Evolutionary conservation across 108 stramenopile species (phyloP).

Genomic region (Aurantiochytrium sp.): DNA sequence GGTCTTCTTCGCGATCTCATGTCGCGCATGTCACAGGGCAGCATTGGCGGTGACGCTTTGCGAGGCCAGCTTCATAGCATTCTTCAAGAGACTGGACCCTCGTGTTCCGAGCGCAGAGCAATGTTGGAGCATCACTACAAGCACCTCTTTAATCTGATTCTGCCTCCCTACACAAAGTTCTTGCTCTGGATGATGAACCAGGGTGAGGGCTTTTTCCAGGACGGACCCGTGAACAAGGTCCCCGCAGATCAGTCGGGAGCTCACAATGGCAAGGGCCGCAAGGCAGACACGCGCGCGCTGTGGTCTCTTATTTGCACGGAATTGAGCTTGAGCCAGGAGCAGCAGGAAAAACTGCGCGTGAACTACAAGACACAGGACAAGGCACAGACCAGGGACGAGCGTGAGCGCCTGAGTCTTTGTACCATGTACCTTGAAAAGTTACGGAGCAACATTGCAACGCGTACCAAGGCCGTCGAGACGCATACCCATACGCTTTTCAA

Average conservation of each 20-base stretch:
- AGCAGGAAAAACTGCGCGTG: constrained; percentile 71
- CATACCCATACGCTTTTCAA: constrained; percentile 29
- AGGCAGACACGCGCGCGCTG: constrained; percentile 61
- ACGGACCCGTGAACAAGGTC: constrained; percentile 40
- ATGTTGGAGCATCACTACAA: constrained; percentile 58
- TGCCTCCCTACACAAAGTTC: constrained; percentile 64
- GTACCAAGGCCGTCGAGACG: constrained; percentile 40
- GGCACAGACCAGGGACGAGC: constrained; percentile 51
- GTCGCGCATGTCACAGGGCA: neutral
- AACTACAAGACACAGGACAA: constrained; percentile 54
- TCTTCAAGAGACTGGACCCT: neutral
- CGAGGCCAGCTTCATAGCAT: neutral
- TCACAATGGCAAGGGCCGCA: constrained; percentile 51
- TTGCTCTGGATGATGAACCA: constrained; percentile 76
- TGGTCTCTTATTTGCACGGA: constrained; percentile 87
- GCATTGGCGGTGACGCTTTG: neutral
- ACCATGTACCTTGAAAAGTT: constrained; percentile 51
- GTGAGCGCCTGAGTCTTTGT: constrained; percentile 64
- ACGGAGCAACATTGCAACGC: constrained; percentile 52
- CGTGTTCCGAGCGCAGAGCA: constrained; percentile 37
- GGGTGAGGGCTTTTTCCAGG: constrained; percentile 68
- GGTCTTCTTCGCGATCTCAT: constrained; percentile 34
- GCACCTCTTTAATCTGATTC: constrained; percentile 63
- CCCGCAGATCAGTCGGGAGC: constrained; percentile 44
- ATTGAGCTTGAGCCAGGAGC: constrained; percentile 75